Evolutionary conservation across 257 asterid genomes (phyloP), one percentile per base, ranked within the genome.

Genomic region (Craterostigma plantagineum): DNA sequence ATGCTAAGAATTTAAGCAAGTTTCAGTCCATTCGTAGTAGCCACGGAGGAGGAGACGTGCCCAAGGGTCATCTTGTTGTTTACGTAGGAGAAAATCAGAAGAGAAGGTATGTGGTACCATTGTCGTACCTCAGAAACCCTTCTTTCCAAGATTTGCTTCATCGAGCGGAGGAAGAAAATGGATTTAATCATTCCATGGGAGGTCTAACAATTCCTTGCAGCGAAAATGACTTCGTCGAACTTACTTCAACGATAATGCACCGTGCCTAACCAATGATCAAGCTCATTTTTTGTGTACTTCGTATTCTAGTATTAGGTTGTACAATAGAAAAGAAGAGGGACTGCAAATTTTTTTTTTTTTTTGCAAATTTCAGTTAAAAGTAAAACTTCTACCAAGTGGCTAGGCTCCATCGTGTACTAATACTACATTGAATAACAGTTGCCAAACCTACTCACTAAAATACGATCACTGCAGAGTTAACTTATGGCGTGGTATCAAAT

Each of bases 81-180:
- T 61, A 69, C 10, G 69, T 64, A 3, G 72, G 69, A 39, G 63
- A 64, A 18, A 16, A 17, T 48, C 54, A 64, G 39, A 64, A 53
- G 59, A 61, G 41, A 44, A 57, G 72, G 23, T 69, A 50, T 16
- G 76, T 69, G 39, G 71, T 69, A 38, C 76, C 76, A 7, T 42
- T 69, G 50, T 38, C 76, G 13, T 64, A 69, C 69, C 69, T 69
- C 56, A 69, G 64, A 16, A 61, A 69, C 50, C 72, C 69, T 52
- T 64, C 64, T 8, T 69, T 69, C 47, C 69, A 64, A 57, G 68
- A 65, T 35, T 40, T 69, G 66, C 42, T 64, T 52, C 60, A 56
- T 14, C 66, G 33, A 56, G 76, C 63, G 0, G 75, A 63, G 56
- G 71, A 63, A 42, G 75, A 68, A 47, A 63, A 52, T 10, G 68